Evolutionary conservation across 805 yeast genomes (phyloP).

Genomic region (Metschnikowia koreensis): DNA sequence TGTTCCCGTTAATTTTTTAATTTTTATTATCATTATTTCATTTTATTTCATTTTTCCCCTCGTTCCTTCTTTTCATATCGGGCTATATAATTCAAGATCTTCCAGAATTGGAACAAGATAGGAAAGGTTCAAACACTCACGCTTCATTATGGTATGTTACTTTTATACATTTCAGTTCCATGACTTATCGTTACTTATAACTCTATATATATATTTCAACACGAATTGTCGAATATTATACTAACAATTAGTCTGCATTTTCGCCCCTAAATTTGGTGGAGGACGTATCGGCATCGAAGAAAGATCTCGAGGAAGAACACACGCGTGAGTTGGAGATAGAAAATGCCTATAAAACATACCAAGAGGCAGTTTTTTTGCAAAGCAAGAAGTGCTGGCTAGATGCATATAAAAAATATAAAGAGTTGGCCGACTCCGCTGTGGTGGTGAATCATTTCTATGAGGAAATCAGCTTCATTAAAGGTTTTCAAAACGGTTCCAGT

Average conservation of each 20-base stretch:
- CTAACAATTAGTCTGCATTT: slow-evolving; percentile 53
- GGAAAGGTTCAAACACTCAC: not conserved
- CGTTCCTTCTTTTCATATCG: too few species aligned
- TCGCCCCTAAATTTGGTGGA: slow-evolving; percentile 76
- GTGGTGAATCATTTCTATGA: slow-evolving; percentile 46
- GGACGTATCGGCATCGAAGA: slow-evolving; percentile 59
- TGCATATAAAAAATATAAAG: slow-evolving; percentile 57
- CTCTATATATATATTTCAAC: not conserved
- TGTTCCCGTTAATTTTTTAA: not conserved
- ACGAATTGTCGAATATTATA: not conserved
- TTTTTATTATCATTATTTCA: too few species aligned
- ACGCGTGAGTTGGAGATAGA: slow-evolving; percentile 89
- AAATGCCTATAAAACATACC: slow-evolving; percentile 75
- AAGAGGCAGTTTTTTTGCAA: slow-evolving; percentile 65
- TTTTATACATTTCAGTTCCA: not conserved
- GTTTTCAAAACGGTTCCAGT: slow-evolving; percentile 38
- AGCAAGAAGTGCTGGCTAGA: slow-evolving; percentile 44
- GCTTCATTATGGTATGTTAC: not conserved
- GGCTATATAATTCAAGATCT: not conserved
- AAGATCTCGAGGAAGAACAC: slow-evolving; percentile 70
- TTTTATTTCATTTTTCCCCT: too few species aligned
- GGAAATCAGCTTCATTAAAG: slow-evolving; percentile 36
- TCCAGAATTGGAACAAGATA: not conserved
- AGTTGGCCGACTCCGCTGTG: slow-evolving; percentile 67
- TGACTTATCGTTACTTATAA: not conserved